A percentile compares a stretch with the other conserved stretches of the same genome.
Evolutionary conservation across 2,329 filamentous ascomycete species (phyloP).

Genomic region (Ramularia collo-cygni): DNA sequence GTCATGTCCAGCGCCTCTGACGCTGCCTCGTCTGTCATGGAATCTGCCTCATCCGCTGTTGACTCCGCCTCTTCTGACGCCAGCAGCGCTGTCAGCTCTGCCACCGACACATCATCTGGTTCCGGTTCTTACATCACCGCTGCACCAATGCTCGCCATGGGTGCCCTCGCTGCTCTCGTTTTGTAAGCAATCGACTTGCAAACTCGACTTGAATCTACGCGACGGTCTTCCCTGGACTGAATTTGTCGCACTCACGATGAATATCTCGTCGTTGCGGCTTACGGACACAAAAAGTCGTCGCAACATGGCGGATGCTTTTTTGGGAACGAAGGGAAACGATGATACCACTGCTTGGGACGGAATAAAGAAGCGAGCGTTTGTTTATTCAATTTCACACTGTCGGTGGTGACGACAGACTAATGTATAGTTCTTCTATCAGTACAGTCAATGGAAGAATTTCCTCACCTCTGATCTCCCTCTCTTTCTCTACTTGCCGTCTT

Average conservation of each 20-base stretch:
- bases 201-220: neutral
- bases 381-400: neutral
- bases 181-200: conserved; percentile 37
- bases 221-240: neutral
- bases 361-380: conserved; percentile 6
- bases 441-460: no score
- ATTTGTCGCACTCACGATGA: conserved; percentile 1
- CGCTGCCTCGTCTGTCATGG: no score
- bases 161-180: conserved; percentile 38
- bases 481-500: no score
- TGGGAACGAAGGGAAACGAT: conserved; percentile 6
- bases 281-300: conserved; percentile 6
- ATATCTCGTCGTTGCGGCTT: conserved; percentile 9
- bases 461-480: no score
- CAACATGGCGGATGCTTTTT: conserved; percentile 8
- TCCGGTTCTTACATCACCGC: conserved; percentile 28
- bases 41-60: conserved; percentile 8
- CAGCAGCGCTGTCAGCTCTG: conserved; percentile 9
- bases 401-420: neutral
- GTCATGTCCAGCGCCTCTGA: conserved; percentile 4
- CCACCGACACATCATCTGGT: conserved; percentile 11
- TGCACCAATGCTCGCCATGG: conserved; percentile 28
- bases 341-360: no score
- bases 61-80: conserved; percentile 12
- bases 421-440: neutral